These are phyloP conservation scores for Nemania sp. DNA, from an alignment of 2,329 filamentous ascomycete species.

Conservation along the genomic window DNA sequence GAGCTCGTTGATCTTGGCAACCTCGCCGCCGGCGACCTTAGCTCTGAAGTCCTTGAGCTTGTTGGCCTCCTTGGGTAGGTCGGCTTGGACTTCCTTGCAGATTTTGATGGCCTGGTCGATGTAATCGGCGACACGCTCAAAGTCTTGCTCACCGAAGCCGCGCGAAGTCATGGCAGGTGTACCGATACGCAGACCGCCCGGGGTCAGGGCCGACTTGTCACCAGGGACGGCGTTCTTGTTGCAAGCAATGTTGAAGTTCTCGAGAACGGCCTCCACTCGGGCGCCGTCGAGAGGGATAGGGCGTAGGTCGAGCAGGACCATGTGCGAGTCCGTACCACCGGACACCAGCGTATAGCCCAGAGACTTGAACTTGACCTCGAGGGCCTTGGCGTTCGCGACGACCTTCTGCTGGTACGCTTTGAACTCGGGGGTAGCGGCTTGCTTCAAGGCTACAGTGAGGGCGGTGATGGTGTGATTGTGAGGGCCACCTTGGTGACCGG, in stretches of 20 bases:
- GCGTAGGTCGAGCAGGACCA: conserved; percentile 94
- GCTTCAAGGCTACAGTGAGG: conserved; percentile 90
- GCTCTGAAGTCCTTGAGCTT: conserved; percentile 99
- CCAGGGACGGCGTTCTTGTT: conserved; percentile 99
- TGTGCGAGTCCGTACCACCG: conserved; percentile 95
- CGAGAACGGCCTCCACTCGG: conserved; percentile 91
- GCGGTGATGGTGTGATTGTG: conserved; percentile 99
- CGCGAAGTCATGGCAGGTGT: conserved; percentile 97
- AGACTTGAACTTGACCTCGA: conserved; percentile 81
- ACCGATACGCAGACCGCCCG: conserved; percentile 92
- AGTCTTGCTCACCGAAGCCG: conserved; percentile 91
- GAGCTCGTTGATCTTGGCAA: conserved; percentile 80
- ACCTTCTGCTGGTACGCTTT: conserved; percentile 93
- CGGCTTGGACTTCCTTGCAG: conserved; percentile 82
- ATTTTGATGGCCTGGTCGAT: conserved; percentile 89
- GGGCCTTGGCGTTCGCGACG: conserved; percentile 87
- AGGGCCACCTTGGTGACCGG: conserved; percentile 95
- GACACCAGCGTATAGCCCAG: conserved; percentile 94
- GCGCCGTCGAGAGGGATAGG: conserved; percentile 87
- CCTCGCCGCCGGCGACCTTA: conserved; percentile 78
- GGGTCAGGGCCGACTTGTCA: conserved; percentile 95
- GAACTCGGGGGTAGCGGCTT: conserved; percentile 89
- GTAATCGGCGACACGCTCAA: conserved; percentile 86
- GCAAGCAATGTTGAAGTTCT: conserved; percentile 98
- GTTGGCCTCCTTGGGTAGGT: conserved; percentile 94